phyloP scores from a whole-genome alignment of 441 rosid genomes.

The Daphne laureola region DNA sequence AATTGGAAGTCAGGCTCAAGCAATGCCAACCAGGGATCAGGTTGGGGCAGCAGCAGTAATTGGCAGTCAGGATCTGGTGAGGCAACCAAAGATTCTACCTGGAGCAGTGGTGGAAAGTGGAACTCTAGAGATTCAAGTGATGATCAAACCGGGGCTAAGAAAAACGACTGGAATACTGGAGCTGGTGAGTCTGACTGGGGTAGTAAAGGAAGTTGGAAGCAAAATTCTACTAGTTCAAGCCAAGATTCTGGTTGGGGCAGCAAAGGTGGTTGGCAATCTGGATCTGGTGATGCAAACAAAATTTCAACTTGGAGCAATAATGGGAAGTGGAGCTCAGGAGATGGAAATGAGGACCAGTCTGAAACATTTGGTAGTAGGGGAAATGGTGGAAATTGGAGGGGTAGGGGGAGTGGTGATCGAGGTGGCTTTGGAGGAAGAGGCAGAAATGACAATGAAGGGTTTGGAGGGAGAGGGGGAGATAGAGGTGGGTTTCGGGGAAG shows the following conservation, averaged over 20 bases:
- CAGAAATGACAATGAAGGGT: constrained; percentile 35
- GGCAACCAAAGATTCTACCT: constrained; percentile 17
- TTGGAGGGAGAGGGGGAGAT: constrained; percentile 30
- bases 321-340: constrained; percentile 28
- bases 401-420: constrained; percentile 32
- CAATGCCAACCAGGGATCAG: constrained; percentile 15
- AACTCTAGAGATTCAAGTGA: constrained; percentile 12
- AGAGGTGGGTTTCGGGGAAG: constrained; percentile 39
- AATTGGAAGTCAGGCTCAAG: constrained; percentile 7
- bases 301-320: constrained; percentile 11
- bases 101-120: constrained; percentile 17
- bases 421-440: constrained; percentile 36
- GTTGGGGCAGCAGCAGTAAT: constrained; percentile 26
- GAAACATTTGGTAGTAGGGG: constrained; percentile 23
- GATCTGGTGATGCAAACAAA: constrained; percentile 1
- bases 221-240: constrained; percentile 13
- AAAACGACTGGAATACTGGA: constrained; percentile 10
- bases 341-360: constrained; percentile 19
- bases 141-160: constrained; percentile 23
- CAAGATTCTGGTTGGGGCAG: constrained; percentile 22
- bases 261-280: constrained; percentile 9
- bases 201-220: constrained; percentile 2
- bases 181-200: constrained; percentile 16
- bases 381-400: constrained; percentile 40
- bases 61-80: constrained; percentile 22